Evolutionary conservation across 805 yeast genomes (phyloP), one percentile per base, ranked within the genome.

Genomic region (Sugiyamaella floridensis): DNA sequence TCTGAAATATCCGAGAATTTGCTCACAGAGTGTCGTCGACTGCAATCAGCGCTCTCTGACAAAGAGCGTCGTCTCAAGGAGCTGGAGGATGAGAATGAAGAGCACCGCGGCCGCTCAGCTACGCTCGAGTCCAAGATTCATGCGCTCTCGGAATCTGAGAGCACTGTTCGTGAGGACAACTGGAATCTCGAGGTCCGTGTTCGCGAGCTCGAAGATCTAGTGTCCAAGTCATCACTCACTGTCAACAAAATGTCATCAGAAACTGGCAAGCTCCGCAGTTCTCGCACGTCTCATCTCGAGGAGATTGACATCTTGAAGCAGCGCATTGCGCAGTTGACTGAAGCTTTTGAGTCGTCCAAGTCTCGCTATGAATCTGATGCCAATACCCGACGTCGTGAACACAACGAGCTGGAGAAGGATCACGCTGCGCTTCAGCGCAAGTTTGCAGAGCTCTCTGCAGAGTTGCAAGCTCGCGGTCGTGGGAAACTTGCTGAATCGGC

Each of bases 181-280:
- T 70, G 74, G 74, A 62, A 68, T 42, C 59, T 70, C 34, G 71
- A 67, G 48, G 55, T 65, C 19, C 63, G 66, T 45, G 52, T 70
- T 7, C 68, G 70, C 47, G 66, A 66, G 44, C 59, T 61, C 11
- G 55, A 55, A 40, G 53, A 58, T 3, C 59, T 64, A 41, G 22
- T 60, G 28, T 45, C 63, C n/a, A 53, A 55, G 19, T 56, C 62
- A 11, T 49, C 60, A 11, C 66, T 58, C 26, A 51, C 55, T 10
- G 53, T 57, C 50, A 62, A 57, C 15, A 60, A 56, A 54, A 61
- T 59, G 41, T 54, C 58, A 48, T 57, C 55, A 12, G 67, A 60
- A 45, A 51, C 60, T 18, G 62, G 60, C 16, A 55, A 54, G 10
- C 57, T 59, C 2, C 55, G 55, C 32, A 55, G 50, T 46, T 56